Evolutionary conservation across 371 early-diverging fungal species (phyloP), one percentile per base, ranked within the genome.

Genomic region (Mucor racemosus): DNA sequence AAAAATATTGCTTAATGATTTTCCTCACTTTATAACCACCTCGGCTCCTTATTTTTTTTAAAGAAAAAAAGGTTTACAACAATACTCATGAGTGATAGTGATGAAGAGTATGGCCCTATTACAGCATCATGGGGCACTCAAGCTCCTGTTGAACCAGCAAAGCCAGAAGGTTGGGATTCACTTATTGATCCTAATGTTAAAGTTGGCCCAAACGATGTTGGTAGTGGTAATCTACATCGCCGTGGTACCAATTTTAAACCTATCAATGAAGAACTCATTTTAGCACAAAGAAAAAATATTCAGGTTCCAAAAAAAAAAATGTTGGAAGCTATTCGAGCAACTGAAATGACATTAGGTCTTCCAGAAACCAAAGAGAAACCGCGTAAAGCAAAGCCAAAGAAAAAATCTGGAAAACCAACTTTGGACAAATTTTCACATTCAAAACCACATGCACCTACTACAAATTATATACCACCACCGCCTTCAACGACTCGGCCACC

Each of bases 181-280:
- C 62, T 75, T 2, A 5, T 58, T 7, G 75, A 75, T 54, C 72
- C 72, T 5, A 50, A 54, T 21, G 21, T 64, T 7, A 68, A 62
- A 31, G 10, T 36, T 19, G 64, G 63, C 33, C 50, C 68, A 1
- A 68, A 72, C 10, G 68, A 60, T 53, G 38, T 75, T 38, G 75
- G 75, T 9, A 64, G 63, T 59, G 75, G 75, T 1, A 64, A 75
- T 34, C 60, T 75, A 4, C 71, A 75, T 62, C 26, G 75, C 26
- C 55, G 54, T 58, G 75, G 75, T 9, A 55, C 19, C 21, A 75
- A 75, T 33, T 75, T 59, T 33, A 75, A 61, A 21, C 75, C 75
- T 7, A 55, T 75, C 11, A 63, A 65, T 38, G 75, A 75, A 68
- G 57, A 71, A 8, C 9, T 46, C 14, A 72, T 75, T 40, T 13